Base-by-base conservation (phyloP, 108 stramenopile species). In the Nannochloropsis granulata region DNA sequence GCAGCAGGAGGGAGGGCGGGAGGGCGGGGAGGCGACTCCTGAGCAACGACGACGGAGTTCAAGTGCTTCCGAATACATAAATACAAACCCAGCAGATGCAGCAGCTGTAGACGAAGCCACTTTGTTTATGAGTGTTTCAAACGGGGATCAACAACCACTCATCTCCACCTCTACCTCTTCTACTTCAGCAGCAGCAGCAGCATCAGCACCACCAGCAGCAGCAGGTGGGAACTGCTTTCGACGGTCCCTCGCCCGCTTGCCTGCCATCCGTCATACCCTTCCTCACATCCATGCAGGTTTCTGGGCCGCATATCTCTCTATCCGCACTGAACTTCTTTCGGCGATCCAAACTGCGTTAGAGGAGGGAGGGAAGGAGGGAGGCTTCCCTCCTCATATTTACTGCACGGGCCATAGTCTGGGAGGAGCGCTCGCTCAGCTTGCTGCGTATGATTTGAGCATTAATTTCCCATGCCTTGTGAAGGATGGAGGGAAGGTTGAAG, bases 231-330 rank as follows among this genome's bases (percentile, higher is more conserved):
- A 23, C 23, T 43, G 82, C 0, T 16, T 19, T n/a, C 23, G 43
- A 24, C 34, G 44, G 23, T 34, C 82, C n/a, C 44, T 44, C 7
- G 44, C 44, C 82, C 82, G 24, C 43, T 43, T 44, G 9, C 82
- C 56, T 71, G 56, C 56, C 56, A 5, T 71, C 11, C 56, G 83
- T 12, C 87, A 87, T 13, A 84, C 87, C 12, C 23, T 88, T 44
- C 87, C 87, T n/a, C 87, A 84, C 14, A 84, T 88, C 21, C 87
- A 88, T 83, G 80, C 79, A 14, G 87, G 87, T 9, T 88, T 88
- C 79, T 85, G 84, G 87, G 81, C 86, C 16, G 86, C 86, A 24
- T 88, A 88, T 25, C 84, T 79, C 25, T 23, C 79, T 43, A 25
- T 88, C 11, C 86, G 87, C 25, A 86, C 84, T 13, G 43, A 86